Conservation (phyloP, 441 rosid species). For the Viola pubescens region DNA sequence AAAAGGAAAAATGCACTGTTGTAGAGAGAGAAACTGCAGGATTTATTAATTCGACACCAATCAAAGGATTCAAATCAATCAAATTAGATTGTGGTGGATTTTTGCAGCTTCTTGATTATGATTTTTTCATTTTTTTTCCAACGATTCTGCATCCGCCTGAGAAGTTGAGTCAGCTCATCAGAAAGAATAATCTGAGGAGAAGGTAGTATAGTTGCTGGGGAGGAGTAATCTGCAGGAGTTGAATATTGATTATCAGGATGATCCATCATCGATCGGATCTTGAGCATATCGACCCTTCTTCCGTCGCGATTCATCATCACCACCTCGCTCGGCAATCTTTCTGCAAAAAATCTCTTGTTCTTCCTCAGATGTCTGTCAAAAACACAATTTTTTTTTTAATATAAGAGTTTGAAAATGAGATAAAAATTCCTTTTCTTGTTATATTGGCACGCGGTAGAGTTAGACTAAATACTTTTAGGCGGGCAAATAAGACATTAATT, state of each 20-base stretch:
- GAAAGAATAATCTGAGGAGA: slow-evolving; percentile 24
- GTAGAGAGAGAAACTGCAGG: no score
- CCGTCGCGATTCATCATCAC: slow-evolving; percentile 33
- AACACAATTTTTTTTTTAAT: neutral
- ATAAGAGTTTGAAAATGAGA: no score
- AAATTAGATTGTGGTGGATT: no score
- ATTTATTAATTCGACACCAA: no score
- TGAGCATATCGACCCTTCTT: slow-evolving; percentile 26
- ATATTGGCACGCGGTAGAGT: neutral
- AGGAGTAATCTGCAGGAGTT: slow-evolving; percentile 18
- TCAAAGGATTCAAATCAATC: no score
- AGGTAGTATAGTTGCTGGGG: slow-evolving; percentile 3
- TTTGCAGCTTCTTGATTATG: no score
- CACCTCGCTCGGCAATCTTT: slow-evolving; percentile 29
- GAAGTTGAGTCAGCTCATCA: slow-evolving; percentile 10
- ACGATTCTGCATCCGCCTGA: neutral
- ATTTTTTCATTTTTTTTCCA: neutral
- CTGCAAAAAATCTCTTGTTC: slow-evolving; percentile 29
- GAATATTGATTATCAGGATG: neutral
- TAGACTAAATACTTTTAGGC: no score
- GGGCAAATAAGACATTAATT: no score
- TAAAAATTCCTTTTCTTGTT: no score
- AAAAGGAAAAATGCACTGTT: no score
- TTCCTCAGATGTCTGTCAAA: slow-evolving; percentile 26
- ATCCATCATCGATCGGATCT: slow-evolving; percentile 14